phyloP scores from a whole-genome alignment of 805 yeast genomes.

The Saccharomycopsis olivae region DNA sequence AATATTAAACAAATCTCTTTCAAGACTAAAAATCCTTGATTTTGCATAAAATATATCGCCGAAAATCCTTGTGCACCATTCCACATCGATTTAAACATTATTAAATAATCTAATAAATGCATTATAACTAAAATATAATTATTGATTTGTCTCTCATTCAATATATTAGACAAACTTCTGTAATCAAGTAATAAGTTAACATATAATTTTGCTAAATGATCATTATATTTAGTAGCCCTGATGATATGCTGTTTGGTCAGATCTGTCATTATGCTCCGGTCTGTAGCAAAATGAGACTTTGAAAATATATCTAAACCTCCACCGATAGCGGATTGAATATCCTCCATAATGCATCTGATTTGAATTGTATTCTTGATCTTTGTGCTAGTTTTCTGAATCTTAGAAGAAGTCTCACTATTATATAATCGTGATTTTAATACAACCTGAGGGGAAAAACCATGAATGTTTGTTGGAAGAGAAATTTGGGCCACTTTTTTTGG shows the following conservation, averaged over 20 bases:
- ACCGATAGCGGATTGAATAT: slow-evolving; percentile 12
- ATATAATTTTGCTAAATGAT: slow-evolving; percentile 15
- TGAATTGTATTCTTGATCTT: slow-evolving; percentile 55
- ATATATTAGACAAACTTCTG: neutral
- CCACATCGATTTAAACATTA: too few species aligned
- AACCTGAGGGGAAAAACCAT: slow-evolving; percentile 32
- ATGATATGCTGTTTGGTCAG: neutral
- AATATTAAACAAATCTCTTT: slow-evolving; percentile 23
- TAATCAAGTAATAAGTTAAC: slow-evolving; percentile 18
- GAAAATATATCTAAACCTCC: neutral
- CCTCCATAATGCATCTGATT: slow-evolving; percentile 34
- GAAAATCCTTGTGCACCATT: too few species aligned
- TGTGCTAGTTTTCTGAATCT: slow-evolving; percentile 36
- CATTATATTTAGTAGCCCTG: neutral
- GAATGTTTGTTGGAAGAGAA: slow-evolving; percentile 25
- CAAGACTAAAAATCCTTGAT: slow-evolving; percentile 33
- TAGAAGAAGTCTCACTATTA: neutral
- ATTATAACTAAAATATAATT: slow-evolving; percentile 27
- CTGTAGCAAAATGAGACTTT: neutral
- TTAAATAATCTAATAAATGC: slow-evolving; percentile 28
- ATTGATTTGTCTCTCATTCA: slow-evolving; percentile 17
- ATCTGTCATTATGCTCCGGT: neutral
- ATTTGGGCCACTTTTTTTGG: slow-evolving; percentile 38
- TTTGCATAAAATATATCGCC: slow-evolving; percentile 42
- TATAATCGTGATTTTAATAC: slow-evolving; percentile 22